A percentile compares a stretch with the other conserved stretches of the same genome.
These are phyloP conservation scores for Setaria italica DNA, from an alignment of 202 grass and related monocot species.

Conservation along the genomic window DNA sequence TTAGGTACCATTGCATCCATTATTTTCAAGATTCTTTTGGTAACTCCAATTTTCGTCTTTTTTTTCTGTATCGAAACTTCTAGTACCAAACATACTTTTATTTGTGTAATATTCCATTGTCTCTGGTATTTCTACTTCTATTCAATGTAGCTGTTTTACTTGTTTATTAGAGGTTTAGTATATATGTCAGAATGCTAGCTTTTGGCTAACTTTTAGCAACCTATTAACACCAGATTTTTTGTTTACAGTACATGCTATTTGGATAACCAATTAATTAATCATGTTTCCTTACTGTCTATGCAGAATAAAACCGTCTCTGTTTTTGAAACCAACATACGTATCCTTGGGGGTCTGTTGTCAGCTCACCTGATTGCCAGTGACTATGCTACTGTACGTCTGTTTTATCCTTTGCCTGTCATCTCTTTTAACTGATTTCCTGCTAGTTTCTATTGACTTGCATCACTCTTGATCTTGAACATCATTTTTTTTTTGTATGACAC, in stretches of 20 bases:
- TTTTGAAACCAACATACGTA: slow-evolving; percentile 96
- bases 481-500: slow-evolving; percentile 21
- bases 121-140: slow-evolving; percentile 20
- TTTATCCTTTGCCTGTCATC: slow-evolving; percentile 25
- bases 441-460: slow-evolving; percentile 5
- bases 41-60: neutral
- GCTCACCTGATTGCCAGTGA: slow-evolving; percentile 96
- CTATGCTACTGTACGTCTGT: slow-evolving; percentile 80
- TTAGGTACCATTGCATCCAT: neutral
- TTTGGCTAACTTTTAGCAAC: slow-evolving; percentile 19
- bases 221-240: slow-evolving; percentile 33
- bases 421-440: slow-evolving; percentile 25
- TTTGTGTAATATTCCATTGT: slow-evolving; percentile 6
- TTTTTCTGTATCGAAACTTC: neutral
- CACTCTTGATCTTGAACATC: neutral
- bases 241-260: slow-evolving; percentile 11
- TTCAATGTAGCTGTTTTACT: slow-evolving; percentile 21
- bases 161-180: slow-evolving; percentile 4
- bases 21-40: neutral
- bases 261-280: neutral
- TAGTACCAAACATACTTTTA: neutral
- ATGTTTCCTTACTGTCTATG: slow-evolving; percentile 36
- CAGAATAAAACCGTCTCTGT: slow-evolving; percentile 99
- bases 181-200: slow-evolving; percentile 14
- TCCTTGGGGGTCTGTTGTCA: slow-evolving; percentile 89